Evolutionary conservation across 1,139 yeast genomes (phyloP), one percentile per base, ranked within the genome.

Genomic region (Pichia sp.): DNA sequence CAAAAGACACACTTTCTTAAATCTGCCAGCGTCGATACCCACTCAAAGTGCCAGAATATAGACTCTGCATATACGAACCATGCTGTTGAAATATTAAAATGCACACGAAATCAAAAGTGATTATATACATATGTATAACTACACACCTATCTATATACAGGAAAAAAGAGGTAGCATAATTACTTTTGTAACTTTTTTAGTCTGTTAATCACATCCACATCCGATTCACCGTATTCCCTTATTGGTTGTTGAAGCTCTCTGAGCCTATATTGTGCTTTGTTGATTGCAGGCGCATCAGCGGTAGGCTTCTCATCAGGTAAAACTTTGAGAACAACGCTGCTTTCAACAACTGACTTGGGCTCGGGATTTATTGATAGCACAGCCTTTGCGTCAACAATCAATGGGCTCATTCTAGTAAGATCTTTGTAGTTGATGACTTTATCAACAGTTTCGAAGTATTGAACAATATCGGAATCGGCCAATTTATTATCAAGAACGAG

Each of bases 371-470:
- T 24, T 6, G 9, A 17, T 4, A 4, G 4, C 9, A 6, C 8
- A 9, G 14, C 20, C 6, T 4, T 30, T 6, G 14, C 7, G 27
- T 46, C 44, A 34, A 60, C 29, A 24, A 46, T 42, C 31, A 54
- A 43, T 8, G 63, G 63, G 2, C 50, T 44, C 6, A 57, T 12
- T 46, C 52, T 41, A 20, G 54, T 54, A 27, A 68, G 36, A 8
- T 61, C 53, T 1, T 60, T 58, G 12, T 59, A 53, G 71, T 72
- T 55, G 61, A 62, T 54, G 0, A 71, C 71, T 64, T 81, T 84
- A 45, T 76, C 77, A 17, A 84, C 88, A 29, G 85, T 81, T 33
- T 77, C 77, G 61, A 80, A 84, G 67, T 84, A 84, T 40, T 83
- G 83, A 54, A 77, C 72, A 27, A 83, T 67, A 17, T 74, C 76